Evolutionary conservation across 345 rosid species (phyloP), one percentile per base, ranked within the genome.

Genomic region (Noccaea bulbosa): DNA sequence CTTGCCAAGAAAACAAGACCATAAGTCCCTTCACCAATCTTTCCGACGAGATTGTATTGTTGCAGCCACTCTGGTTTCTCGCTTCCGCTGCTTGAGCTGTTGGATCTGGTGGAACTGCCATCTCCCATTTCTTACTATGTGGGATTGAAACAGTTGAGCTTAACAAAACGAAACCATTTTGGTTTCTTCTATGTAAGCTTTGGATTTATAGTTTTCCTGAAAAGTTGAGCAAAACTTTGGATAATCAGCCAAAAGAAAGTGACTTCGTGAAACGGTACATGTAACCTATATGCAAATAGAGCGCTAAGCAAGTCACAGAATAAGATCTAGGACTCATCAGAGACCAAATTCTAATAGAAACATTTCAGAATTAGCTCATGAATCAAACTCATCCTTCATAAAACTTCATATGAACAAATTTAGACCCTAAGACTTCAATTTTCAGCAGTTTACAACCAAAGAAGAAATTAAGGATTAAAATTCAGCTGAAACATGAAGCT

Each of bases 11-110:
- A 95, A 17, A 95, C 99, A 58, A 95, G 98, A 60, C 98, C 98
- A 72, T 95, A 95, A 3, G 99, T 95, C 7, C 99, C 99, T 80
- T 95, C 99, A 45, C 99, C 99, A 50, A 95, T 95, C 85, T 95
- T 95, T 41, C 99, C 99, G 34, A 95, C 88, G 10, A 95, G 89
- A 79, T 92, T 93, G 81, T 92, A 95, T 51, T 92, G 98, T 62
- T 89, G 99, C 48, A 95, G 87, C 99, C 99, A 95, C 77, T 95
- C 97, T 57, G 99, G 99, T 83, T 86, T 86, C 86, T 84, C 96
- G 48, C 40, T 60, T 5, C 62, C 45, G 34, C 84, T 73, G 64
- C 58, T 58, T 20, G 79, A 70, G 59, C 75, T 73, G 69, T 73
- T 59, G 50, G 76, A 71, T 49, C 78, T 71, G 15, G 71, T 54